Evolutionary conservation across 1,139 yeast species (phyloP).

Genomic region (Blastobotrys proliferans): DNA sequence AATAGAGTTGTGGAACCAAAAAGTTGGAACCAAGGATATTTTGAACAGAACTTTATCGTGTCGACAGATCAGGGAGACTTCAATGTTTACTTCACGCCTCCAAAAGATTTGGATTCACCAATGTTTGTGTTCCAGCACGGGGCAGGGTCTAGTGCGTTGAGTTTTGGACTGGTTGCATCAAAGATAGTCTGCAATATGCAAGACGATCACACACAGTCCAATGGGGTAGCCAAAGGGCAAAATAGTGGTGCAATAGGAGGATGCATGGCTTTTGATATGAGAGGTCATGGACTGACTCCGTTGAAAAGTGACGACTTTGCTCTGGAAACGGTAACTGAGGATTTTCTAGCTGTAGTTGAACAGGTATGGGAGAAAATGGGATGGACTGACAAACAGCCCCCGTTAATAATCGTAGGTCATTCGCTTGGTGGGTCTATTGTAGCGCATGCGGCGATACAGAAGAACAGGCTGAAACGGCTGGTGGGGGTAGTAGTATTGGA

Average conservation of each 20-base stretch:
- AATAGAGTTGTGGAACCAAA: conserved; percentile 8
- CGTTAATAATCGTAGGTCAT: conserved; percentile 71
- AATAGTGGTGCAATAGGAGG: conserved; percentile 42
- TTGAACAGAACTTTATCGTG: conserved; percentile 34
- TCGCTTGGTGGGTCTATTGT: conserved; percentile 89
- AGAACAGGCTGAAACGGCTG: conserved; percentile 16
- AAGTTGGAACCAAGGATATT: conserved; percentile 41
- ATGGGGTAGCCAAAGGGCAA: conserved; percentile 17
- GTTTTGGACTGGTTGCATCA: conserved; percentile 59
- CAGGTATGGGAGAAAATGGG: conserved; percentile 34
- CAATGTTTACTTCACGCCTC: conserved; percentile 59
- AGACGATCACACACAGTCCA: conserved; percentile 19
- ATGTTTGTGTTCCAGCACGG: conserved; percentile 84
- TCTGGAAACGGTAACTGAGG: conserved; percentile 51
- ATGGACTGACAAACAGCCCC: conserved; percentile 21
- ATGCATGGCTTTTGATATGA: conserved; percentile 64
- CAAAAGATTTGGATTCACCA: conserved; percentile 44
- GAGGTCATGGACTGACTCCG: conserved; percentile 73
- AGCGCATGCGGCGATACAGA: conserved; percentile 41
- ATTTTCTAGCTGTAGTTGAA: conserved; percentile 48
- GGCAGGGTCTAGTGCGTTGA: conserved; percentile 83
- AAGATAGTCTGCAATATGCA: conserved; percentile 33
- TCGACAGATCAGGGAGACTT: conserved; percentile 32
- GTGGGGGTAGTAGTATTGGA: conserved; percentile 75
- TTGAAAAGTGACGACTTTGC: conserved; percentile 41